Evolutionary conservation across 1,139 yeast genomes (phyloP), one percentile per base, ranked within the genome.

Genomic region (Debaryomyces psychrophilus): DNA sequence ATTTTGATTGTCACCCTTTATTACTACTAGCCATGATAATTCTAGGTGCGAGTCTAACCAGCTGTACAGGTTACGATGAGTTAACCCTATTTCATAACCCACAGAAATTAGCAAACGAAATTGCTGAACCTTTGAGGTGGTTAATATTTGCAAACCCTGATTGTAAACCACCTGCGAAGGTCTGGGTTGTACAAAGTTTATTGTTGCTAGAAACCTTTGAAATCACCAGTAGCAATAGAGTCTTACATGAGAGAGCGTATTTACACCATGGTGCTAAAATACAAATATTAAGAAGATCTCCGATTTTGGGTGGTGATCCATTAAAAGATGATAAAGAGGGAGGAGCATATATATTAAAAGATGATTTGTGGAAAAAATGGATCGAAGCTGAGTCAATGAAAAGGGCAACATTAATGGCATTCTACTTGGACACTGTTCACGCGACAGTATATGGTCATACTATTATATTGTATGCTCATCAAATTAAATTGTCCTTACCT

Each of bases 231-330:
- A 61, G 82, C 33, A 65, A 72, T 50, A 65, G 87, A 45, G 62
- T 62, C 18, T 61, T 84, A 45, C 92, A 86, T 58, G 92, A 86
- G 57, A 64, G 95, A 39, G 86, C 87, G 0, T 85, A 81, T 56
- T 69, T 87, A 7, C 90, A 87, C 54, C 92, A 85, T 60, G 92
- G 89, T 3, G 78, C 89, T 0, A 82, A 87, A 3, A 78, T 85
- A 33, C 93, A 87, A 61, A 62, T 87, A 29, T 65, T 87, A 31
- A 68, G 92, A 50, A 70, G 93, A 54, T 81, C 86, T 5, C 87
- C 92, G 0, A 77, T 84, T 2, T 60, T 86, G 29, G 87, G 86
- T 9, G 87, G 87, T 1, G 83, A 81, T 53, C 86, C 87, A 0
- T 53, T 68, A 42, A 62, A 58, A 41, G 59, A 55, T 20, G 58